Evolutionary conservation across 1,139 yeast species (phyloP).

Genomic region (Debaryomyces singareniensis): DNA sequence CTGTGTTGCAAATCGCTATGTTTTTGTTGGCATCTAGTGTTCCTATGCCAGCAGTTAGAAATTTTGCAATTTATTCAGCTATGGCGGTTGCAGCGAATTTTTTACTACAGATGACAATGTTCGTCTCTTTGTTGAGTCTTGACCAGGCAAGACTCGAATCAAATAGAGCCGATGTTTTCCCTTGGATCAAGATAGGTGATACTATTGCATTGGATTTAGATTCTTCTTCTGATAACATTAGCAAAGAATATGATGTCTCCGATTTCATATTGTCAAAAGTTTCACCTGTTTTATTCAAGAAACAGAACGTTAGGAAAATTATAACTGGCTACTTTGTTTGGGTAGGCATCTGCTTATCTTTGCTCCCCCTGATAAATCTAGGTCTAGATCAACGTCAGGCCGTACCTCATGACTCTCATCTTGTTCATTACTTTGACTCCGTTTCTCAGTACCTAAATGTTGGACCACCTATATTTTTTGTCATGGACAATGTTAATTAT

Average conservation of each 20-base stretch:
- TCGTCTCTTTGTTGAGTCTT: conserved; percentile 62
- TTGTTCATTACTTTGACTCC: conserved; percentile 74
- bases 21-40: conserved; percentile 76
- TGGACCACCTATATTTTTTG: conserved; percentile 91
- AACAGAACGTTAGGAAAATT: conserved; percentile 42
- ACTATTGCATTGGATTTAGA: conserved; percentile 2
- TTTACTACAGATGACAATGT: conserved; percentile 71
- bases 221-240: conserved; percentile 9
- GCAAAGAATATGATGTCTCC: conserved; percentile 19
- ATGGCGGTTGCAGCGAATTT: conserved; percentile 79
- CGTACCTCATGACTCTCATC: conserved; percentile 73
- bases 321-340: conserved; percentile 51
- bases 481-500: conserved; percentile 59
- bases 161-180: conserved; percentile 53
- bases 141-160: conserved; percentile 61
- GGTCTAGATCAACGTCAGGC: conserved; percentile 92
- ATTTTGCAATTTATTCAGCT: conserved; percentile 87
- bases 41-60: conserved; percentile 91
- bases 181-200: conserved; percentile 33
- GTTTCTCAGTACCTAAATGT: conserved; percentile 67
- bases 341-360: conserved; percentile 61
- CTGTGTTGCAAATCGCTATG: conserved; percentile 69
- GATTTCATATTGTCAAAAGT: conserved; percentile 17
- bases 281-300: conserved; percentile 52
- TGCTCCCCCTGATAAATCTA: conserved; percentile 61